phyloP scores from a whole-genome alignment of 176 grass and related monocot genomes.

The Tillandsia leiboldiana region DNA sequence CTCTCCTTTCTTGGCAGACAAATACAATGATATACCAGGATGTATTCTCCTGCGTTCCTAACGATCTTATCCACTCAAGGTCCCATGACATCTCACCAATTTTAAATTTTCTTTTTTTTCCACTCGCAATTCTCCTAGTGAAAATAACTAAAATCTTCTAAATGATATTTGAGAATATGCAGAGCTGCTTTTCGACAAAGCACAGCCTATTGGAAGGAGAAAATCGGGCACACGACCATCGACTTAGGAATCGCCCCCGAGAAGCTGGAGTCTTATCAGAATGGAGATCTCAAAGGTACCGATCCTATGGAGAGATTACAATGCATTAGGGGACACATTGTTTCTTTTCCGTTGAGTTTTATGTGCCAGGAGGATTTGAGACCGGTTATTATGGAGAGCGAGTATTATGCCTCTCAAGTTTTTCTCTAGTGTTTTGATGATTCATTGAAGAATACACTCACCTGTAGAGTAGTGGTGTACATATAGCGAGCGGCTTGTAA shows the following conservation, averaged over 20 bases:
- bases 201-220: constrained; percentile 48
- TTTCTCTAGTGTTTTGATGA: constrained; percentile 41
- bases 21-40: constrained; percentile 63
- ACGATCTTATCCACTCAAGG: constrained; percentile 58
- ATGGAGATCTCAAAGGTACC: constrained; percentile 18
- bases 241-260: constrained; percentile 51
- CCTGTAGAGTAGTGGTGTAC: constrained; percentile 4
- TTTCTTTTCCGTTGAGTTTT: constrained; percentile 65
- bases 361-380: constrained; percentile 76
- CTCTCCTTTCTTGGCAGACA: constrained; percentile 33
- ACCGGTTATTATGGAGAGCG: constrained; percentile 49
- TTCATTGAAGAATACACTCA: background rate
- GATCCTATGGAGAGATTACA: constrained; percentile 38
- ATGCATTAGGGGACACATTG: constrained; percentile 47
- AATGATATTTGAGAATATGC: constrained; percentile 8
- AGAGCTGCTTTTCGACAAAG: constrained; percentile 51
- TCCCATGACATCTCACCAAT: background rate
- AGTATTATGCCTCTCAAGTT: constrained; percentile 61
- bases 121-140: background rate
- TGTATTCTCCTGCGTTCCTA: constrained; percentile 63
- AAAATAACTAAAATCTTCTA: background rate
- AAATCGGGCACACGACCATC: constrained; percentile 53
- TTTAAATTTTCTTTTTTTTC: constrained; percentile 2
- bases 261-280: constrained; percentile 23
- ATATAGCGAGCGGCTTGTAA: constrained; percentile 2